Evolutionary conservation across 2,329 filamentous ascomycete species (phyloP), one percentile per base, ranked within the genome.

Genomic region (Diatrype stigma): DNA sequence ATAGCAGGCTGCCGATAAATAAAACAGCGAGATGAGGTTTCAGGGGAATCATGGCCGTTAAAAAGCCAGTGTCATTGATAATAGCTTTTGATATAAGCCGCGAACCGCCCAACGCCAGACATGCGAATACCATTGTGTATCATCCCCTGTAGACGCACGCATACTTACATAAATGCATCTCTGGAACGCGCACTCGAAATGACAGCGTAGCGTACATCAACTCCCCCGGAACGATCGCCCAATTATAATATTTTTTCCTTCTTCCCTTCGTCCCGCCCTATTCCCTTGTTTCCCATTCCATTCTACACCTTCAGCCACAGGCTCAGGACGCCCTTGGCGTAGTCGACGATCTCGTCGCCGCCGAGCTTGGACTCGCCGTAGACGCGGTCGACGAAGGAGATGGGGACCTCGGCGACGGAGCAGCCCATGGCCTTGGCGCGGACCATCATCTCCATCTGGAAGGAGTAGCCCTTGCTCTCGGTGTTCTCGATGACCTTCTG

Each of bases 361-460:
- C 93, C 92, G 48, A 99, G 79, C 79, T 97, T 99, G 67, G 86
- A 91, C 76, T 96, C 93, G 30, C 94, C 94, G 68, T 96, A 99
- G 45, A 99, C 72, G 51, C 94, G 84, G 70, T 99, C 95, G 38
- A 97, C 94, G 70, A 99, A 99, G 22, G 84, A 89, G 60, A 99
- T 99, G 12, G 94, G 94, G 54, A 96, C 93, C 78, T 99, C 94
- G 16, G 89, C 90, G 30, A 99, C 93, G 35, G 86, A 89, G 75
- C 84, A 96, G 1, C 94, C 93, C 89, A 96, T 92, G 16, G 88
- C 89, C 82, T 96, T 96, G 32, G 94, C 94, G 55, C 92, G 81
- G 8, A 97, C 93, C 86, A 96, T 97, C 85, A 99, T 88, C 80
- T 96, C 93, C 94, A 99, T 99, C 83, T 99, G 94, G 79, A 99